Evolutionary conservation across 306 rosid genomes (phyloP).

Genomic region (Cucurbita argyrosperma): DNA sequence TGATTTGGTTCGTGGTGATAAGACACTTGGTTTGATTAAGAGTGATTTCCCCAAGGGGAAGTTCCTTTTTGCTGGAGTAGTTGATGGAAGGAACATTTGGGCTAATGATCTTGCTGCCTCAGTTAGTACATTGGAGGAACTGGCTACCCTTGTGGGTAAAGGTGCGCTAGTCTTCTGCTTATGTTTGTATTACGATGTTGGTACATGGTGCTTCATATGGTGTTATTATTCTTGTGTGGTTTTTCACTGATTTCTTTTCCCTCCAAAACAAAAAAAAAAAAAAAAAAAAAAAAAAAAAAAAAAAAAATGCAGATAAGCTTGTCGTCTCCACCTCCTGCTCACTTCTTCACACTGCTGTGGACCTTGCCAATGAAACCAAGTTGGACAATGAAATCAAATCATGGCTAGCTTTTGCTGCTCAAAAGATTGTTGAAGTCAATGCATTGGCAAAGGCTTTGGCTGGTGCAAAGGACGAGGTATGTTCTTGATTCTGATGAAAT

Average conservation of each 20-base stretch:
- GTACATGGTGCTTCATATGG: background rate
- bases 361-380: constrained; percentile 65
- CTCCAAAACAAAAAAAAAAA: too few species aligned
- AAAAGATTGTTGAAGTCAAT: constrained; percentile 70
- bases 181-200: background rate
- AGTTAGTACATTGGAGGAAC: constrained; percentile 29
- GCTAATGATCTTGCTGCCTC: constrained; percentile 66
- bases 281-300: background rate
- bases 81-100: constrained; percentile 90
- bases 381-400: constrained; percentile 64
- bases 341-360: constrained; percentile 88
- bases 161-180: constrained; percentile 21
- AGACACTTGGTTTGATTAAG: constrained; percentile 65
- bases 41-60: constrained; percentile 61
- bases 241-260: background rate
- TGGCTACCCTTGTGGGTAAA: constrained; percentile 57
- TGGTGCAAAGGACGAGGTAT: constrained; percentile 54
- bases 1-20: constrained; percentile 69
- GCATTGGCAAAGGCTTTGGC: constrained; percentile 69
- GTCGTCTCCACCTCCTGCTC: constrained; percentile 84
- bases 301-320: constrained; percentile 30
- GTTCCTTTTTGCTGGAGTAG: constrained; percentile 71
- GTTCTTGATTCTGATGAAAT: background rate
- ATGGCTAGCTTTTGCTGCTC: constrained; percentile 88
- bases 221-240: background rate